Base-by-base conservation (phyloP, 148 eudicot genomes). In the Euryodendron excelsum region DNA sequence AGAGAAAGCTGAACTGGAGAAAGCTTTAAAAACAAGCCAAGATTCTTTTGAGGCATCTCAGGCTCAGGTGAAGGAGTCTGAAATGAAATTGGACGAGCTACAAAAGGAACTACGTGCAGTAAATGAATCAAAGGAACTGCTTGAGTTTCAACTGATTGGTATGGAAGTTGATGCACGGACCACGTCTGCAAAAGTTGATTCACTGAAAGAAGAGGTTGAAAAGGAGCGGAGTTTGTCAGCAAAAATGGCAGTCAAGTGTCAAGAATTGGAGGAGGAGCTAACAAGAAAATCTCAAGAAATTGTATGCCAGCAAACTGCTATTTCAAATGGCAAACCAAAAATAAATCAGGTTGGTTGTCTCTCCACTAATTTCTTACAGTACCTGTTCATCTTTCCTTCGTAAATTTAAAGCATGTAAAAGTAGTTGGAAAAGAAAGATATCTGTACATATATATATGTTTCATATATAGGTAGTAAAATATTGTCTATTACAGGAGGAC, bases 211-310 rank as follows among this genome's bases (percentile, higher is more conserved):
- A 17, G 88, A 90, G 66, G 50, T 89, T 47, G 89, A 88, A 59
- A 85, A 79, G 75, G 93, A 92, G 69, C 83, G 75, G 79, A 81
- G 60, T 21, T 84, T 84, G 28, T 84, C 88, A 18, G 80, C 78
- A 18, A 89, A 90, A 59, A 72, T 85, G 68, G 73, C 77, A 31
- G 52, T 69, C 21, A 90, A 80, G 78, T 88, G 90, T 55, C 84
- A 66, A 74, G 85, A 81, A 78, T 75, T 92, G 75, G 90, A 89
- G 80, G 87, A 85, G 20, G 91, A 90, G 70, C 73, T 91, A 12
- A 68, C 36, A 17, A 80, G 77, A 44, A 89, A 82, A 77, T 77
- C 82, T 28, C 80, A 83, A 74, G 90, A 90, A 72, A 63, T 81
- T 10, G 82, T 84, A 76, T 64, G 69, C 81, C 91, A 89, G 80